Percentiles rank a stretch among this genome's conserved stretches.
Evolutionary conservation across 1,284 basidiomycete genomes (phyloP).

Genomic region (Malassezia obtusa): DNA sequence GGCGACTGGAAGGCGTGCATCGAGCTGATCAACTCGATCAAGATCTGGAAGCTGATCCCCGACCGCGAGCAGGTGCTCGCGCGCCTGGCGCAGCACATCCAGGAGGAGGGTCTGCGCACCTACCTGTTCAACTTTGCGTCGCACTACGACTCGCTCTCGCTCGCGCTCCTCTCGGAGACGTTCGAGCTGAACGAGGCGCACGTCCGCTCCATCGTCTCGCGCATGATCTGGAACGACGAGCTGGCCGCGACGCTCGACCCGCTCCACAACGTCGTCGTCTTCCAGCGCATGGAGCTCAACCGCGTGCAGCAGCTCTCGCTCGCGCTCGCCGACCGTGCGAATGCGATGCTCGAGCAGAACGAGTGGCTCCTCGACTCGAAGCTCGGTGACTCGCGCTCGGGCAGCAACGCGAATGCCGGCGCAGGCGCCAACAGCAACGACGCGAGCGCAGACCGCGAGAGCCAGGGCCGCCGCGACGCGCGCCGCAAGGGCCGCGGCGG

Average conservation of each 20-base stretch:
- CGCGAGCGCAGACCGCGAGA: conserved; percentile 25
- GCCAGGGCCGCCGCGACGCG: conserved; percentile 26
- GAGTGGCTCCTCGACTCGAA: conserved; percentile 87
- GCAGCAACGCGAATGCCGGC: background rate
- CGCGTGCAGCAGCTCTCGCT: conserved; percentile 44
- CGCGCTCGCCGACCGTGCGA: conserved; percentile 72
- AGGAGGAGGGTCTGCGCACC: conserved; percentile 91
- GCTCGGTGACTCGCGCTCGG: conserved; percentile 54
- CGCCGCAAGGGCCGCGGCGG: conserved; percentile 35
- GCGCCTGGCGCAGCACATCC: conserved; percentile 92
- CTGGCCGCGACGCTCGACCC: conserved; percentile 80
- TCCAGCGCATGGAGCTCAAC: conserved; percentile 78
- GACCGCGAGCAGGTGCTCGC: conserved; percentile 74
- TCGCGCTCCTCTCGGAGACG: conserved; percentile 72
- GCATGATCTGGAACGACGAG: conserved; percentile 99
- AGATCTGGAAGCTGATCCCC: conserved; percentile 95
- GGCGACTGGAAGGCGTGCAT: conserved; percentile 95
- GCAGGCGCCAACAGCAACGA: conserved; percentile 23
- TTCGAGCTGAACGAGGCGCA: conserved; percentile 71
- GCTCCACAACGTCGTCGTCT: conserved; percentile 71
- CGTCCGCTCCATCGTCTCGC: conserved; percentile 84
- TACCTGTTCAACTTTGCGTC: conserved; percentile 98
- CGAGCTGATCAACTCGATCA: conserved; percentile 86
- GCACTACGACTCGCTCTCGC: conserved; percentile 81
- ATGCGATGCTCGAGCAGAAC: conserved; percentile 81